These are phyloP conservation scores for Rhodotorula sp. DNA, from an alignment of 1,284 basidiomycete species.

Conservation along the genomic window DNA sequence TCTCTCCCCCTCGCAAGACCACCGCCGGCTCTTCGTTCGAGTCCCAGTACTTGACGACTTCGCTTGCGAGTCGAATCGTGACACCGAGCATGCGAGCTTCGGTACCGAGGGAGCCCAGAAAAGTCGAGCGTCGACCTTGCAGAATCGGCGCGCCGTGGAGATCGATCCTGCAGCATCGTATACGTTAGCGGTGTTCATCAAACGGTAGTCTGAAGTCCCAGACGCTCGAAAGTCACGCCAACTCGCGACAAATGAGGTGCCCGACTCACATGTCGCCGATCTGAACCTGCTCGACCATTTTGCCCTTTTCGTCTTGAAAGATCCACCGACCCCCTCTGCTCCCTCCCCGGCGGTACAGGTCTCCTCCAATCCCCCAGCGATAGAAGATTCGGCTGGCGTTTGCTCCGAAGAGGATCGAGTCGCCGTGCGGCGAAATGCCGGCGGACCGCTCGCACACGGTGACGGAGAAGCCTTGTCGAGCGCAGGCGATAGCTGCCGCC, in stretches of 20 bases:
- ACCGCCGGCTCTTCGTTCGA: slow-evolving; percentile 18
- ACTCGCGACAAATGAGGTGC: not conserved
- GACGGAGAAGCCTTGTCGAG: slow-evolving; percentile 28
- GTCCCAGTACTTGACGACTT: slow-evolving; percentile 25
- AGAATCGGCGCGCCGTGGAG: slow-evolving; percentile 32
- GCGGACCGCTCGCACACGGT: slow-evolving; percentile 25
- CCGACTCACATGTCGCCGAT: slow-evolving; percentile 15
- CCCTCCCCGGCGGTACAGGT: slow-evolving; percentile 14
- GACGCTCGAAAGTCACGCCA: not conserved
- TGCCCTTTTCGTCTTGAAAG: slow-evolving; percentile 11
- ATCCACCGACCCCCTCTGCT: slow-evolving; percentile 19
- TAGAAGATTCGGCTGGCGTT: slow-evolving; percentile 18
- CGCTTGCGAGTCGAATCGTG: slow-evolving; percentile 12
- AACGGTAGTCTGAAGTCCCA: too few relatives aligned
- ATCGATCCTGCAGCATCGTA: not conserved
- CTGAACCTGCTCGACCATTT: slow-evolving; percentile 1
- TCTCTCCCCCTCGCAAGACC: slow-evolving; percentile 7
- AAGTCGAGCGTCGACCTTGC: slow-evolving; percentile 34
- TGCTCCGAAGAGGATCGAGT: slow-evolving; percentile 22
- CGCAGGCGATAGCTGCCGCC: slow-evolving; percentile 31
- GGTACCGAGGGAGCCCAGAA: slow-evolving; percentile 33
- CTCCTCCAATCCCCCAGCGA: slow-evolving; percentile 24
- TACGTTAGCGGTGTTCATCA: too few relatives aligned
- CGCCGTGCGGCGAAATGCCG: slow-evolving; percentile 20
- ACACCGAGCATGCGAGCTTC: slow-evolving; percentile 35